A percentile compares a stretch with the other conserved stretches of the same genome.
Evolutionary conservation across 169 alveolate genomes (phyloP).

Genomic region (Plasmodium ovale): DNA sequence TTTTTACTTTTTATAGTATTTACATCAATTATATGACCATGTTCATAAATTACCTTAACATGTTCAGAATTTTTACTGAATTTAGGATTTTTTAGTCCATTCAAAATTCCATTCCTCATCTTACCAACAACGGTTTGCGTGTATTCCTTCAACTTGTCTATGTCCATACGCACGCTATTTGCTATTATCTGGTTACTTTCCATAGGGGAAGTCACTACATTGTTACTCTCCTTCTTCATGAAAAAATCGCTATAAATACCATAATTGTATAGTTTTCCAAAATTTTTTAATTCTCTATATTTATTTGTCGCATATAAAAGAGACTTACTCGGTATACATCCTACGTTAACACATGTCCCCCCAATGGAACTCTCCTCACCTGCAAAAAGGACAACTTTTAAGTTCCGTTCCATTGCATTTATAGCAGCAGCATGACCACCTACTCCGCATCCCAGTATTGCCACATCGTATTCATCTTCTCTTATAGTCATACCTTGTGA

Average conservation of each 20-base stretch:
- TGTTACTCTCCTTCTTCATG: constrained; percentile 9
- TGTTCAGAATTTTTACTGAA: constrained; percentile 44
- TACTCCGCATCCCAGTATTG: constrained; percentile 81
- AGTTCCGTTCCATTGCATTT: constrained; percentile 75
- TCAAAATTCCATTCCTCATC: constrained; percentile 21
- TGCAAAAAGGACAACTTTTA: constrained; percentile 70
- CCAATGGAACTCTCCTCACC: constrained; percentile 78
- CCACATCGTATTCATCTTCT: constrained; percentile 71
- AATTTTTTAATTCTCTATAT: constrained; percentile 75
- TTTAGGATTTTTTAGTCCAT: constrained; percentile 47
- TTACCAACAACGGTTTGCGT: constrained; percentile 28
- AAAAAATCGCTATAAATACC: constrained; percentile 65
- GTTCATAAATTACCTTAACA: constrained; percentile 73
- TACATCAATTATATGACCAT: constrained; percentile 59
- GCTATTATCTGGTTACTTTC: constrained; percentile 60
- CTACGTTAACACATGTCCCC: constrained; percentile 82
- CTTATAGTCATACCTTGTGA: constrained; percentile 16
- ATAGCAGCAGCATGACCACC: constrained; percentile 84
- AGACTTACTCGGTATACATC: constrained; percentile 82
- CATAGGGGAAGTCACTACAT: too few species aligned
- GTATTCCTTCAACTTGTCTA: constrained; percentile 25
- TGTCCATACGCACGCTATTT: constrained; percentile 14
- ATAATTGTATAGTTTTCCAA: constrained; percentile 42
- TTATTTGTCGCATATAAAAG: constrained; percentile 76
- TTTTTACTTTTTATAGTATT: constrained; percentile 48